Conservation (phyloP, 352 stramenopile genomes). For the Globisporangium ultimum region DNA sequence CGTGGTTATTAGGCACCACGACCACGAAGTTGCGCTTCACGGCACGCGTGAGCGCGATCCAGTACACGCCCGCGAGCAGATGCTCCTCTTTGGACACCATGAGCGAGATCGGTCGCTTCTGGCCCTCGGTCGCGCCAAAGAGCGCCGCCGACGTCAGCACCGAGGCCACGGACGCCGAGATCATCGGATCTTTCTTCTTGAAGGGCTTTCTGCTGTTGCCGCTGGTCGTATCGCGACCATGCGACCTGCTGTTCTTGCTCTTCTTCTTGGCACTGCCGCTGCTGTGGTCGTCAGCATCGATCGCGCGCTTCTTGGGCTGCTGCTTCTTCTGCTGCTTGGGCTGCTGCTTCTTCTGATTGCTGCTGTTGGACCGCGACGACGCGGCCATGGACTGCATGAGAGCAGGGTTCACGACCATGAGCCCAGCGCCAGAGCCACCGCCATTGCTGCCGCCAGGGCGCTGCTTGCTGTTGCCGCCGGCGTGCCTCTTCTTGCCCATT, state of each 20-base stretch:
- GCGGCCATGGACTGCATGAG: conserved; percentile 23
- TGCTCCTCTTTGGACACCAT: conserved; percentile 35
- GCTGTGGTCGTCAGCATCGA: background rate
- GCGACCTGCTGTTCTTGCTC: background rate
- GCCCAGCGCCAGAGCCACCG: background rate
- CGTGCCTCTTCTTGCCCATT: conserved; percentile 14
- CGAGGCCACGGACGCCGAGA: conserved; percentile 9
- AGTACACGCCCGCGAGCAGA: conserved; percentile 50
- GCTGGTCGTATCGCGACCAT: background rate
- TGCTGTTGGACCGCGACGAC: background rate
- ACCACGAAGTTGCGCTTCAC: conserved; percentile 42
- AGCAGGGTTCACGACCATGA: conserved; percentile 16
- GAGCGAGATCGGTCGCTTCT: conserved; percentile 16
- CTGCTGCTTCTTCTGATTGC: conserved; percentile 4
- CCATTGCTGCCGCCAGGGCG: background rate
- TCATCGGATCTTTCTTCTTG: conserved; percentile 8
- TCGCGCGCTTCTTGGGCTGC: conserved; percentile 18
- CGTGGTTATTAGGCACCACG: conserved; percentile 33
- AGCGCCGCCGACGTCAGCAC: conserved; percentile 11
- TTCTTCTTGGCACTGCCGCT: conserved; percentile 6
- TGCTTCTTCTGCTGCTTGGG: conserved; percentile 8
- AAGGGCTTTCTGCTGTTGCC: background rate
- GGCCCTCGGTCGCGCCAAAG: conserved; percentile 6
- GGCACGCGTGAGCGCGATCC: conserved; percentile 46
- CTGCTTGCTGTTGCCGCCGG: background rate